A percentile compares a stretch with the other conserved stretches of the same genome.
Evolutionary conservation across 768 basidiomycete species (phyloP).

Genomic region (Boletus coccyginus): DNA sequence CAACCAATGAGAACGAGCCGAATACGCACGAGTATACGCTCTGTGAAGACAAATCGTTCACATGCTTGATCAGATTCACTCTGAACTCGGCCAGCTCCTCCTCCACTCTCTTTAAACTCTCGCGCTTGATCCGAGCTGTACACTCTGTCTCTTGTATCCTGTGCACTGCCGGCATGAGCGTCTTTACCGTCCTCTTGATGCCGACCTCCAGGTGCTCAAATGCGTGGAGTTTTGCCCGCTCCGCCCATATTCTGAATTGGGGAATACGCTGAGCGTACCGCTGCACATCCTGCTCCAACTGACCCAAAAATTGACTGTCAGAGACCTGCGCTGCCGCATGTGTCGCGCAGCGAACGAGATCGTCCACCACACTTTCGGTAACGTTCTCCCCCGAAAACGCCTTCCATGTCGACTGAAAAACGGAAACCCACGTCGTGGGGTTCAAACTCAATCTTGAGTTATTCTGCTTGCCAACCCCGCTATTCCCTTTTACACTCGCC

Average conservation of each 20-base stretch:
- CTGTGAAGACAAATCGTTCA: constrained; percentile 16
- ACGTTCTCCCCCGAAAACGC: not conserved
- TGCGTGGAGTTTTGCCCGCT: not conserved
- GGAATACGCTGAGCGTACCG: not conserved
- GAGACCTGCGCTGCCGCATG: not conserved
- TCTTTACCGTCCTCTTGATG: constrained; percentile 7
- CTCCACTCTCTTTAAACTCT: not conserved
- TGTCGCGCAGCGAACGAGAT: not conserved
- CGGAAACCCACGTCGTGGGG: no score
- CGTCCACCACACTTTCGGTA: not conserved
- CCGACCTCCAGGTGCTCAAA: not conserved
- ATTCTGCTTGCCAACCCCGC: no score
- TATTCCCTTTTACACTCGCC: not conserved
- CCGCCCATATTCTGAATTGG: not conserved
- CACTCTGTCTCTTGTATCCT: constrained; percentile 5
- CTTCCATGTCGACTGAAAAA: not conserved
- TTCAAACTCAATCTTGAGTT: no score
- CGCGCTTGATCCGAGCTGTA: not conserved
- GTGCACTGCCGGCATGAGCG: constrained; percentile 5
- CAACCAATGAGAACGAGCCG: no score
- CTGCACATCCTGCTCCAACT: not conserved
- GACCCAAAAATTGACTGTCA: not conserved
- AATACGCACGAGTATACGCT: not conserved
- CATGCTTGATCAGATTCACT: constrained; percentile 12
- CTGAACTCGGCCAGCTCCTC: constrained; percentile 15